Conservation (phyloP, 345 rosid genomes). For the Sisymbrium irio region DNA sequence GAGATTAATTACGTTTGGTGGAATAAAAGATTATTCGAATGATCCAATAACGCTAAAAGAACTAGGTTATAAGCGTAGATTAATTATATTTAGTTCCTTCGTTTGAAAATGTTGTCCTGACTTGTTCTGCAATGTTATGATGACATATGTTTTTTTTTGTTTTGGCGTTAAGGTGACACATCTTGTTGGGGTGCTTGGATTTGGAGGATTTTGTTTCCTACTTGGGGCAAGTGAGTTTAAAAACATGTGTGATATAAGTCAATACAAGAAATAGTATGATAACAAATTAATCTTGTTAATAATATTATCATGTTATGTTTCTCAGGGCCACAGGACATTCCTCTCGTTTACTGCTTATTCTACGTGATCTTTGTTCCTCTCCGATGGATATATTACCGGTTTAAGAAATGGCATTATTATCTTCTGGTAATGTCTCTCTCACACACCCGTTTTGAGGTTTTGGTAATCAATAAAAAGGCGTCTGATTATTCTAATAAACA, state of each 20-base stretch:
- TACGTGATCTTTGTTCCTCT: slow-evolving; percentile 85
- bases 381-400: slow-evolving; percentile 95
- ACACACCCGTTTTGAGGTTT: not conserved
- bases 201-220: slow-evolving; percentile 89
- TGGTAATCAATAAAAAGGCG: not conserved
- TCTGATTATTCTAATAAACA: not conserved
- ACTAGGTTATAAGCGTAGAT: too few species aligned
- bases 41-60: too few species aligned
- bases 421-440: slow-evolving; percentile 62
- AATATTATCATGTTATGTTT: slow-evolving; percentile 13
- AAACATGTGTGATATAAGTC: not conserved
- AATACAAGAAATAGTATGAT: slow-evolving; percentile 10
- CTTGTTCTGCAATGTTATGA: slow-evolving; percentile 19
- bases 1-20: too few species aligned
- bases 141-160: not conserved
- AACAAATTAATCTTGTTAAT: not conserved
- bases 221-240: slow-evolving; percentile 82
- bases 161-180: slow-evolving; percentile 62
- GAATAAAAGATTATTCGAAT: too few species aligned
- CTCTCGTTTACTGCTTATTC: slow-evolving; percentile 79
- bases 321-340: slow-evolving; percentile 88
- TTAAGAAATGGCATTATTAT: slow-evolving; percentile 97
- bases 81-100: not conserved
- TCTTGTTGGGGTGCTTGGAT: slow-evolving; percentile 86
- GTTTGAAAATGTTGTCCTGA: not conserved